phyloP scores from a whole-genome alignment of 164 flowering plant species.

The Dillenia suffruticosa region DNA sequence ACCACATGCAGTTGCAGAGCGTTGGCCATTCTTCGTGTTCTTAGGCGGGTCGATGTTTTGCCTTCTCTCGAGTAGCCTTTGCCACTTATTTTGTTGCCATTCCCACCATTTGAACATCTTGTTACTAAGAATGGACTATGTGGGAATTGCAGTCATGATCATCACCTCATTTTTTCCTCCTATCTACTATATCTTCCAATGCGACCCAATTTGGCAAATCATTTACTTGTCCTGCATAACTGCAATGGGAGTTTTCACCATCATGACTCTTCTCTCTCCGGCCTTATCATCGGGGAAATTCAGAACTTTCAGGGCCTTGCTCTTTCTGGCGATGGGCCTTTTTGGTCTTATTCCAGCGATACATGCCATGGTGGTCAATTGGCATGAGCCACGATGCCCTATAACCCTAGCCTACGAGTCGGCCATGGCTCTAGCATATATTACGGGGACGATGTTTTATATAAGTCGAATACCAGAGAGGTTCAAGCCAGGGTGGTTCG shows the following conservation, averaged over 20 bases:
- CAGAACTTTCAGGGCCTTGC: conserved; percentile 57
- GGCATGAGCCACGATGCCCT: conserved; percentile 55
- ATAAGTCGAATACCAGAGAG: conserved; percentile 74
- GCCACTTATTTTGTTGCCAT: conserved; percentile 90
- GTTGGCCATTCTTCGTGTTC: conserved; percentile 91
- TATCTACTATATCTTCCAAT: conserved; percentile 86
- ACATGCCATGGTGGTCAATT: conserved; percentile 59
- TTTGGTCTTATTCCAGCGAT: conserved; percentile 72
- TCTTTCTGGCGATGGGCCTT: conserved; percentile 74
- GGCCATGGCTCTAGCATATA: conserved; percentile 72
- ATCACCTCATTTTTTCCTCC: conserved; percentile 92
- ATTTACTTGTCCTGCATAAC: conserved; percentile 66
- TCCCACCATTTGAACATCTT: conserved; percentile 48
- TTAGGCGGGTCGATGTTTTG: conserved; percentile 83
- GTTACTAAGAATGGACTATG: conserved; percentile 60
- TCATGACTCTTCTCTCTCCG: conserved; percentile 63
- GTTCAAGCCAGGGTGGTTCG: conserved; percentile 84
- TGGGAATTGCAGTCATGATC: conserved; percentile 84
- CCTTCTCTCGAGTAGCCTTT: conserved; percentile 71
- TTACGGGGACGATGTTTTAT: conserved; percentile 62
- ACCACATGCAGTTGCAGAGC: conserved; percentile 11
- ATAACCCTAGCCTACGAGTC: conserved; percentile 50
- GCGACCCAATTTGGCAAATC: conserved; percentile 69
- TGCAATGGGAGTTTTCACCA: conserved; percentile 56
- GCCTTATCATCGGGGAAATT: conserved; percentile 38